phyloP scores from a whole-genome alignment of 306 rosid genomes.

The Vigna reflexopilosa region DNA sequence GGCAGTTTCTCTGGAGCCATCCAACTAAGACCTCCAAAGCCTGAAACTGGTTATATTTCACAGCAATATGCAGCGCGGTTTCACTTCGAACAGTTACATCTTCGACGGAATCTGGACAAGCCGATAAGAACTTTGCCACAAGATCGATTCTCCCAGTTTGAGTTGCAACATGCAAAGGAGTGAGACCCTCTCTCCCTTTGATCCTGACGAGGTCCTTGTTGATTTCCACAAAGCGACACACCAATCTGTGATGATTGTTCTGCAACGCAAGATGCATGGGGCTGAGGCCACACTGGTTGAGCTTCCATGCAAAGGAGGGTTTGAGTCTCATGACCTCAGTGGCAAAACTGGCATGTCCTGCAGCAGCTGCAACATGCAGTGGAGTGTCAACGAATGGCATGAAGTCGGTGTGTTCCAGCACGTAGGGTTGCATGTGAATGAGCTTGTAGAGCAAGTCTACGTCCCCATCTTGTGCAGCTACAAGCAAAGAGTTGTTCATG shows the following conservation, averaged over 20 bases:
- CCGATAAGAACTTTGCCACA: slow-evolving; percentile 36
- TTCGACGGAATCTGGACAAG: slow-evolving; percentile 49
- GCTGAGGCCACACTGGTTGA: slow-evolving; percentile 40
- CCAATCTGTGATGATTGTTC: slow-evolving; percentile 21
- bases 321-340: slow-evolving; percentile 53
- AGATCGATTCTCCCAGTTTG: slow-evolving; percentile 29
- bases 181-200: slow-evolving; percentile 49
- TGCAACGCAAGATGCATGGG: slow-evolving; percentile 53
- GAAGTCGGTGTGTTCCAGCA: slow-evolving; percentile 18
- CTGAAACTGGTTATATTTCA: slow-evolving; percentile 29
- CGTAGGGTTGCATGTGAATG: slow-evolving; percentile 34
- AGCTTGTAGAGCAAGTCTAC: slow-evolving; percentile 39
- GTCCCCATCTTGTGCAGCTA: slow-evolving; percentile 33
- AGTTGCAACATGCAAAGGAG: slow-evolving; percentile 53
- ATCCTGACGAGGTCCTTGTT: slow-evolving; percentile 47
- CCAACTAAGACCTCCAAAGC: slow-evolving; percentile 44
- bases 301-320: slow-evolving; percentile 52
- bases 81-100: slow-evolving; percentile 49
- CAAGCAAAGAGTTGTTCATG: slow-evolving; percentile 28
- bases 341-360: slow-evolving; percentile 43
- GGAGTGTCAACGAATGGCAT: slow-evolving; percentile 53
- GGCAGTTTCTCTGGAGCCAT: slow-evolving; percentile 37
- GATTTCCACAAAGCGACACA: slow-evolving; percentile 18
- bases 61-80: slow-evolving; percentile 55
- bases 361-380: slow-evolving; percentile 47